A percentile compares a stretch with the other conserved stretches of the same genome.
Evolutionary conservation across 208 protist species (phyloP).

Genomic region (Trypanosoma cruzi): DNA sequence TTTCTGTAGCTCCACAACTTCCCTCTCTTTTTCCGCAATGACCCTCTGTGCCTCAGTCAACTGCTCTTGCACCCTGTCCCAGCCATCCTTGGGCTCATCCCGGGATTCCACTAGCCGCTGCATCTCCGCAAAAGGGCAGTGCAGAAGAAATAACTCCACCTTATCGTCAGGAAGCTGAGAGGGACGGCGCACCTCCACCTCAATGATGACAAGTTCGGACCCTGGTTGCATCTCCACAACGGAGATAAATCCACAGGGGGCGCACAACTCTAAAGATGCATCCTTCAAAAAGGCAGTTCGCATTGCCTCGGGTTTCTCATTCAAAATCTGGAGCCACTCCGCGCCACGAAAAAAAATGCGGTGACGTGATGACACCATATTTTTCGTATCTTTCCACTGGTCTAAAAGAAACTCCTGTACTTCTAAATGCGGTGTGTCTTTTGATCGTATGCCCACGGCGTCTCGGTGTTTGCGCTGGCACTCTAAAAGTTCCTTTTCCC

Average conservation of each 20-base stretch:
- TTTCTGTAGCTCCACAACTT: constrained; percentile 27
- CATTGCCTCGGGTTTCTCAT: constrained; percentile 40
- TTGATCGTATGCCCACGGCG: not conserved
- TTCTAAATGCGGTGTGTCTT: not conserved
- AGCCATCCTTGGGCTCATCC: constrained; percentile 33
- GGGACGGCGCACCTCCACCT: constrained; percentile 52
- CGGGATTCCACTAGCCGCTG: constrained; percentile 32
- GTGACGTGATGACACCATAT: constrained; percentile 42
- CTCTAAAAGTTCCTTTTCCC: constrained; percentile 22
- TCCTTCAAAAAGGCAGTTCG: constrained; percentile 45
- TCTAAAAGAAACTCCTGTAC: not conserved
- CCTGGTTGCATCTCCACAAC: constrained; percentile 41
- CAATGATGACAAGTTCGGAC: constrained; percentile 43
- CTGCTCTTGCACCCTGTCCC: constrained; percentile 17
- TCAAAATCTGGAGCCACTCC: constrained; percentile 33
- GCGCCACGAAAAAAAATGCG: constrained; percentile 46
- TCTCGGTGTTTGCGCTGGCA: constrained; percentile 20
- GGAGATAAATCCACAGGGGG: constrained; percentile 44
- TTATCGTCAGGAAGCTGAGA: constrained; percentile 32
- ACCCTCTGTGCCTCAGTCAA: constrained; percentile 14
- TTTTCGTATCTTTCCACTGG: constrained; percentile 14
- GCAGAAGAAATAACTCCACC: constrained; percentile 48
- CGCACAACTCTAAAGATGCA: constrained; percentile 42
- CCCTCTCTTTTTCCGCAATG: constrained; percentile 33
- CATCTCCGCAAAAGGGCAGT: constrained; percentile 42